Evolutionary conservation across 1,284 basidiomycete genomes (phyloP), one percentile per base, ranked within the genome.

Genomic region (Tremellales sp.): DNA sequence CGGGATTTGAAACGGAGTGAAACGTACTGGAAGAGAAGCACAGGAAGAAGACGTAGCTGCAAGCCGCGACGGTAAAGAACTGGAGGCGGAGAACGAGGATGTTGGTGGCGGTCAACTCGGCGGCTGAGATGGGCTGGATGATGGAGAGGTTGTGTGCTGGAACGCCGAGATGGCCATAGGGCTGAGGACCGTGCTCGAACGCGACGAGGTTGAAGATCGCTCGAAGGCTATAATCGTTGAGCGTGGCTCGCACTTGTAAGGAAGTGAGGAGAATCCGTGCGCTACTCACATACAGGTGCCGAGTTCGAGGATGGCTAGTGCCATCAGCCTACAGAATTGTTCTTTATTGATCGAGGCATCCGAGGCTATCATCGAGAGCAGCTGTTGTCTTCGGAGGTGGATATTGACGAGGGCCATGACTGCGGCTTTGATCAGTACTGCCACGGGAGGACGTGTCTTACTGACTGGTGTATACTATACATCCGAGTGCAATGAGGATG

Each of bases 381-480:
- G 58, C 36, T 62, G 57, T 37, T 61, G 56, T 18, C 64, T 50
- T 26, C 66, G 54, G 6, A 61, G 50, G 33, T 58, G 52, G 40
- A 69, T 61, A 48, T 69, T 69, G 50, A 62, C 56, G n/a, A 67
- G 48, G 7, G 63, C 63, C 56, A 66, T 62, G 53, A 58, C 66
- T 56, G 22, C 3, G 27, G 8, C 18, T 56, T 6, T 21, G 13
- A 32, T 43, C 26, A 42, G 35, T 5, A 6, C 21, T 4, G 19
- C 27, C 25, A 43, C 18, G 10, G 21, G 14, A 25, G 12, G 24
- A 18, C n/a, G 24, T 14, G 16, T 8, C 26, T 13, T 13, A 58
- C 63, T 52, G 36, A 63, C 63, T 53, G 10, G 66, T 69, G 47
- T 65, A 69, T 7, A 53, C 47, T 18, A 50, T 52, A 45, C 53